Percentiles rank a stretch among this genome's conserved stretches.
Evolutionary conservation across 805 yeast species (phyloP).

Genomic region (Zygosaccharomyces gambellarensis): DNA sequence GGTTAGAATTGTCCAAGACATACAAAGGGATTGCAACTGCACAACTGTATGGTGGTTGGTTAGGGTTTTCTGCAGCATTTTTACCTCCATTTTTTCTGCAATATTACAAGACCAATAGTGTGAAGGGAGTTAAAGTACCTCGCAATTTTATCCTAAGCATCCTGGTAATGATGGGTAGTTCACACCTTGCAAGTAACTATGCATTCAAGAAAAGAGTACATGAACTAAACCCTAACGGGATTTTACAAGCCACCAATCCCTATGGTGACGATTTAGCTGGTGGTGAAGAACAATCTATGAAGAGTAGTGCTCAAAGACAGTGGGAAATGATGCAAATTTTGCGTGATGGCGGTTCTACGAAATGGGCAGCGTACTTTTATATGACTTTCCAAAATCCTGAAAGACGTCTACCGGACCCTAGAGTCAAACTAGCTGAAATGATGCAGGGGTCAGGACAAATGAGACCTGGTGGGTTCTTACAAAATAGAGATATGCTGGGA

Average conservation of each 20-base stretch:
- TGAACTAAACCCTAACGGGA: conserved; percentile 20
- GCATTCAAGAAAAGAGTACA: conserved; percentile 34
- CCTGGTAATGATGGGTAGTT: conserved; percentile 35
- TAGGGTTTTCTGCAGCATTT: conserved; percentile 40
- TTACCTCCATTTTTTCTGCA: conserved; percentile 41
- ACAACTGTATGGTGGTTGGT: conserved; percentile 38
- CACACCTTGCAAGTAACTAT: conserved; percentile 32
- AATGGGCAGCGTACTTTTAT: conserved; percentile 51
- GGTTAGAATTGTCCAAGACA: conserved; percentile 39
- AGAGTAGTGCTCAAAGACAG: conserved; percentile 25
- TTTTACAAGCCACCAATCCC: conserved; percentile 19
- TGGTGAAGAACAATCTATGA: conserved; percentile 4
- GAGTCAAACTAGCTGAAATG: conserved; percentile 33
- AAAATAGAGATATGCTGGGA: conserved; percentile 39
- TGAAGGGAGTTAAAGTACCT: conserved; percentile 39
- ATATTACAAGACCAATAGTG: conserved; percentile 32
- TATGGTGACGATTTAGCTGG: conserved; percentile 13
- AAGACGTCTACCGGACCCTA: conserved; percentile 53
- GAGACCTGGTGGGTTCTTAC: conserved; percentile 21
- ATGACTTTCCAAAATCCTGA: conserved; percentile 48
- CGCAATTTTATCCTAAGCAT: conserved; percentile 42
- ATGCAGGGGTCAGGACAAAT: conserved; percentile 15
- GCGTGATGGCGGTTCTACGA: conserved; percentile 33
- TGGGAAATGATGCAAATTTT: conserved; percentile 34
- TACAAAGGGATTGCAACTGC: conserved; percentile 36